A percentile compares a stretch with the other conserved stretches of the same genome.
These are phyloP conservation scores for Aspergillus mulundensis DNA, from an alignment of 495 filamentous ascomycete species.

Conservation along the genomic window DNA sequence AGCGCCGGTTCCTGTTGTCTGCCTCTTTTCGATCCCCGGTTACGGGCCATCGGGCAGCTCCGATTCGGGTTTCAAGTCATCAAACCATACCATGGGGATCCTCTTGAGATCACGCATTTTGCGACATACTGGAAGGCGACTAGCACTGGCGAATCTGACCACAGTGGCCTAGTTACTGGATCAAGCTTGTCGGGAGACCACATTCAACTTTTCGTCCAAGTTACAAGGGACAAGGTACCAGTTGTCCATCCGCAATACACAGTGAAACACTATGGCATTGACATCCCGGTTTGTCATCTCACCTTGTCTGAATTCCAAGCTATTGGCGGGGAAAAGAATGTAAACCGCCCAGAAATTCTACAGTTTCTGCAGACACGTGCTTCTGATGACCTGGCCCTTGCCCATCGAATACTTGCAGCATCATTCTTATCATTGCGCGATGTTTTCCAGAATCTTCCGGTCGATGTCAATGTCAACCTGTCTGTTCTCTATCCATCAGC, in stretches of 20 bases:
- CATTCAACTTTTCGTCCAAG: conserved; percentile 82
- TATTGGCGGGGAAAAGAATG: conserved; percentile 53
- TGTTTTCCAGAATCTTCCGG: conserved; percentile 67
- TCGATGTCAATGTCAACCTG: conserved; percentile 77
- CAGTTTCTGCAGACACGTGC: conserved; percentile 41
- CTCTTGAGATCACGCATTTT: conserved; percentile 93
- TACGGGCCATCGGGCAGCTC: conserved; percentile 92
- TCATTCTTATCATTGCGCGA: conserved; percentile 73
- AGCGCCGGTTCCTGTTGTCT: conserved; percentile 79
- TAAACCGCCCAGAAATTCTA: conserved; percentile 39
- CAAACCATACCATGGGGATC: conserved; percentile 90
- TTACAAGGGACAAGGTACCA: conserved; percentile 81
- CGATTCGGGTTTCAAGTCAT: conserved; percentile 93
- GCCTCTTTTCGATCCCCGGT: conserved; percentile 85
- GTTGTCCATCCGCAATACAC: conserved; percentile 82
- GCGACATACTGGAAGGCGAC: conserved; percentile 99
- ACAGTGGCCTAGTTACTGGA: conserved; percentile 84
- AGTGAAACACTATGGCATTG: conserved; percentile 72
- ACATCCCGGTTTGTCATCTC: conserved; percentile 72
- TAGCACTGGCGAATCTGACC: conserved; percentile 77
- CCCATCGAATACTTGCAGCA: conserved; percentile 65
- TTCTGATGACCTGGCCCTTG: conserved; percentile 54
- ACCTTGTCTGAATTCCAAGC: conserved; percentile 68
- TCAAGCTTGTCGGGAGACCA: conserved; percentile 94
- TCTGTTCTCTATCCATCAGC: conserved; percentile 79